Percentiles rank a stretch among this genome's conserved stretches.
Evolutionary conservation across 2,329 filamentous ascomycete genomes (phyloP).

Genomic region (Pseudocercospora fuligena): DNA sequence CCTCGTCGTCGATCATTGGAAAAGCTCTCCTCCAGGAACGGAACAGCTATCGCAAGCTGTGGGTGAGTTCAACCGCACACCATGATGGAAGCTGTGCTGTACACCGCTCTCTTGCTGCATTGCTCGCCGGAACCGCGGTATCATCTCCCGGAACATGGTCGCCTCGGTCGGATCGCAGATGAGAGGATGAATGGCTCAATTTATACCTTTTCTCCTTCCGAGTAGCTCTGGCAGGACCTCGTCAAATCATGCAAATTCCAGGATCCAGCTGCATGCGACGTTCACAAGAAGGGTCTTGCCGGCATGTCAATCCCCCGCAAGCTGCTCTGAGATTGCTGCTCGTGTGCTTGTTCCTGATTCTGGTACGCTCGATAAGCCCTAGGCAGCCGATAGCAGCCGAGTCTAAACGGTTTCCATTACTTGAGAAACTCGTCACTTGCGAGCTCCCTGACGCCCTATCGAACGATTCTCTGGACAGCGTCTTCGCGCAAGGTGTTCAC

Average conservation of each 20-base stretch:
- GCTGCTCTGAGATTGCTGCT: neutral
- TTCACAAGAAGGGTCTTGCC: neutral
- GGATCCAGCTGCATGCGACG: neutral
- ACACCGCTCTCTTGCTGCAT: conserved; percentile 13
- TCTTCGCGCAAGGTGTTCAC: conserved; percentile 12
- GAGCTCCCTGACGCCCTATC: conserved; percentile 16
- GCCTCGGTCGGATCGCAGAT: neutral
- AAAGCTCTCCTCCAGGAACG: neutral
- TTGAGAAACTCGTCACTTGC: conserved; percentile 11
- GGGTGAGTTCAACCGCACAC: conserved; percentile 17
- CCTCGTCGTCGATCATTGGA: neutral
- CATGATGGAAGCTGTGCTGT: neutral
- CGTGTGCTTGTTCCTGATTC: conserved; percentile 10
- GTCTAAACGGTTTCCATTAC: conserved; percentile 20
- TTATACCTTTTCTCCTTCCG: neutral
- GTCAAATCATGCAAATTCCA: neutral
- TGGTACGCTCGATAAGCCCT: conserved; percentile 5
- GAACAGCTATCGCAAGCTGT: conserved; percentile 5
- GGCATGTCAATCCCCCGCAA: neutral
- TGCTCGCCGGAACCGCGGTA: neutral
- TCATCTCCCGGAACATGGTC: neutral
- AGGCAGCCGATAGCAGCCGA: conserved; percentile 8
- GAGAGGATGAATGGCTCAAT: neutral
- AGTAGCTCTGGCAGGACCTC: neutral
- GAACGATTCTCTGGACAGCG: conserved; percentile 7